Conservation (phyloP, 225 moss, liverwort and hornwort species). For the Pseudoscleropodium purum region DNA sequence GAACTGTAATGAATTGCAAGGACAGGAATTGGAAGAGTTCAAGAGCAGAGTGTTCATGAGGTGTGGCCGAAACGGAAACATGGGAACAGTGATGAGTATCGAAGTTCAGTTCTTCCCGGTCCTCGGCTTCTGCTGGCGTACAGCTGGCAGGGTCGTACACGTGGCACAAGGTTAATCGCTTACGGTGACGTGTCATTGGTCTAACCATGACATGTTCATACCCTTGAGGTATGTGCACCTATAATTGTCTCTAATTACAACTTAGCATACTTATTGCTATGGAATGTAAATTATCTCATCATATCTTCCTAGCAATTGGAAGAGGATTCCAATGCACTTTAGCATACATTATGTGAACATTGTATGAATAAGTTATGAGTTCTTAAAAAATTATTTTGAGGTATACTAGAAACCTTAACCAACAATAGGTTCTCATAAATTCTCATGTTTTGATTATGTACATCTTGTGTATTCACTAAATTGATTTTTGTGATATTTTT, state of each 20-base stretch:
- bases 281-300: neutral
- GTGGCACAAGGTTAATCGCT: neutral
- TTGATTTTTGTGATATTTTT: neutral
- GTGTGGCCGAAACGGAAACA: neutral
- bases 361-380: neutral
- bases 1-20: neutral
- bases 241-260: neutral
- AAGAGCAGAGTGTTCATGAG: neutral
- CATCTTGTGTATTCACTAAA: neutral
- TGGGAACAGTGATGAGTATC: neutral
- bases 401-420: accelerated
- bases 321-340: neutral
- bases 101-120: too few species aligned
- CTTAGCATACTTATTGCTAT: accelerated
- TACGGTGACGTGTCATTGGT: neutral
- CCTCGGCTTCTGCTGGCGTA: neutral
- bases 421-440: accelerated
- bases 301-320: neutral
- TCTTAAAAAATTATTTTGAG: neutral
- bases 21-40: neutral
- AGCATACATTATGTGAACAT: neutral
- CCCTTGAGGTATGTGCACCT: neutral
- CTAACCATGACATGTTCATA: neutral
- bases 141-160: neutral
- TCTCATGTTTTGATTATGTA: neutral